Evolutionary conservation across 176 grass and related monocot genomes (phyloP), one percentile per base, ranked within the genome.

Genomic region (Chrysopogon serrulatus): DNA sequence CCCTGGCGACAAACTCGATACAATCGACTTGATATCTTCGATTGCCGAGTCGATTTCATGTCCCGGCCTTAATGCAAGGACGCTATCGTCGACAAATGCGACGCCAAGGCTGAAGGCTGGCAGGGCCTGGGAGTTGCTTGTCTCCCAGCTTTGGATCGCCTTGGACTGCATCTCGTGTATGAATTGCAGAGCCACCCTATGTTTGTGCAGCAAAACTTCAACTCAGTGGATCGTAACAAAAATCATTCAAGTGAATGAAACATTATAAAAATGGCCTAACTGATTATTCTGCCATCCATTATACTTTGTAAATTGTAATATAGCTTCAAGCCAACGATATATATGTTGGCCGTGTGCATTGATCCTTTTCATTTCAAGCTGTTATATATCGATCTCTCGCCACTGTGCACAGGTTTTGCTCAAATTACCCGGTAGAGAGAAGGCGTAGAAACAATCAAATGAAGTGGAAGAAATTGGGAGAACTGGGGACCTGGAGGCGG

Each of bases 161-260:
- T 96, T 94, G 47, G 77, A 74, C 72, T 90, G 91, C 96, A 99
- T 96, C 64, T 94, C 93, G 4, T 92, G 88, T 81, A 99, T 75
- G 71, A 96, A 99, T 86, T 96, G 91, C 77, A 99, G 66, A 73
- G 88, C 91, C 56, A 96, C 85, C 83, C 91, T 99, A 86, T 12
- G 82, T 39, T 39, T 40, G 47, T 13, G 32, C 10, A 8, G 17
- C 6, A 21, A 40, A 13, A 68, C 3, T 14, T 82, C 8, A n/a
- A 39, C 65, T 79, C 64, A 57, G 33, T 36, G 19, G 10, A 35
- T 56, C 19, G 15, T 19, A 60, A 43, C 5, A 37, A 13, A 17
- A 64, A 21, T 0, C 27, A 40, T 5, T 10, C 9, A 77, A 81
- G 71, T 5, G 23, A 47, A 75, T 5, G 19, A 42, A 78, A 54